Percentiles rank a stretch among this genome's conserved stretches.
Evolutionary conservation across 1,139 yeast genomes (phyloP).

Genomic region (Trichomonascaceae sp.): DNA sequence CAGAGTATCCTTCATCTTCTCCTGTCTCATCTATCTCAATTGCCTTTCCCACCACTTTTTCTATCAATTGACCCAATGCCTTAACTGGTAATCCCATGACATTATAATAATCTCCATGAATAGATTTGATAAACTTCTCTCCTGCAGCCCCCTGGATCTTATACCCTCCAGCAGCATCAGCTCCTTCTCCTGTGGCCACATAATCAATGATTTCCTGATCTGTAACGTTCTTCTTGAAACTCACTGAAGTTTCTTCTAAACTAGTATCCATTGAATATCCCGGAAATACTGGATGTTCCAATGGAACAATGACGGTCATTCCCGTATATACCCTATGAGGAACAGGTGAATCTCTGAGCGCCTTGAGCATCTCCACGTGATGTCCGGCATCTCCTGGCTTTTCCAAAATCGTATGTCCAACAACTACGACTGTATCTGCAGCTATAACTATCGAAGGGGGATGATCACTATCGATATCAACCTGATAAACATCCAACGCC

Average conservation of each 20-base stretch:
- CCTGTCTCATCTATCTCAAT: constrained; percentile 14
- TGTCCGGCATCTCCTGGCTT: constrained; percentile 63
- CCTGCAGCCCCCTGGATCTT: constrained; percentile 73
- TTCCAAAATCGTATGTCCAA: constrained; percentile 58
- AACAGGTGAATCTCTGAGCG: constrained; percentile 38
- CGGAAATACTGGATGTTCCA: constrained; percentile 34
- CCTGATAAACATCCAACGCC: constrained; percentile 49
- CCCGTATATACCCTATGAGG: constrained; percentile 64
- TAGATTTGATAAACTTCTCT: constrained; percentile 47
- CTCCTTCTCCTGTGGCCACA: constrained; percentile 66
- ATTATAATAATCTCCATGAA: constrained; percentile 78
- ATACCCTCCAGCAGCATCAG: constrained; percentile 88
- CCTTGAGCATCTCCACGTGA: constrained; percentile 41
- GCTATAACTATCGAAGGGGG: constrained; percentile 48
- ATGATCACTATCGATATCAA: constrained; percentile 32
- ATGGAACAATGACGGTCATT: constrained; percentile 47
- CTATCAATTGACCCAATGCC: constrained; percentile 44
- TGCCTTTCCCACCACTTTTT: constrained; percentile 29
- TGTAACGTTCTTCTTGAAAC: constrained; percentile 43
- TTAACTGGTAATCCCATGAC: constrained; percentile 85
- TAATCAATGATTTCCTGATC: constrained; percentile 54
- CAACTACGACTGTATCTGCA: constrained; percentile 75
- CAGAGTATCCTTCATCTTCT: constrained; percentile 6
- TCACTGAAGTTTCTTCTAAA: constrained; percentile 43
- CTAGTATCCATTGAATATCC: constrained; percentile 36